phyloP scores from a whole-genome alignment of 1,284 basidiomycete species.

The Ganoderma lingzhi region DNA sequence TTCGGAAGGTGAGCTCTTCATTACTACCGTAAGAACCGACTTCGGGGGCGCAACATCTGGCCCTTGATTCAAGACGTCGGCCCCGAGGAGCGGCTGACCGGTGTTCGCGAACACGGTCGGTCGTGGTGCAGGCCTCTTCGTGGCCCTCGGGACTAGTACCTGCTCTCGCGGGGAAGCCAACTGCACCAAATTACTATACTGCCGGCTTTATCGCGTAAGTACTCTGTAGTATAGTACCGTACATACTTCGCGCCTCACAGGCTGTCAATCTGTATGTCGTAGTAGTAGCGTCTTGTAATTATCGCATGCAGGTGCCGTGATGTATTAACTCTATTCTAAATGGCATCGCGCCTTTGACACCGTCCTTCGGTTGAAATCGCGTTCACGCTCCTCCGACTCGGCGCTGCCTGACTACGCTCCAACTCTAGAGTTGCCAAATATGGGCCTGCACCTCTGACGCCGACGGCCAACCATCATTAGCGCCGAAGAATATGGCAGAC shows the following conservation, averaged over 20 bases:
- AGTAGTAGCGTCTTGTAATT: too few relatives aligned
- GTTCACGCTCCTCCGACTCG: too few relatives aligned
- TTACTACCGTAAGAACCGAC: constrained; percentile 9
- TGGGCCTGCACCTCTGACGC: background rate
- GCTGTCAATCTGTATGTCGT: too few relatives aligned
- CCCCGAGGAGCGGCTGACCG: constrained; percentile 19
- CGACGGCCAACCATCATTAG: background rate
- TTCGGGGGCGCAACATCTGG: constrained; percentile 14
- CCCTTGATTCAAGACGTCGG: constrained; percentile 20
- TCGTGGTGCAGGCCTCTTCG: constrained; percentile 25
- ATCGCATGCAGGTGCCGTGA: too few relatives aligned
- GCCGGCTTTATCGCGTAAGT: too few relatives aligned
- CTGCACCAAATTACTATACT: constrained; percentile 10
- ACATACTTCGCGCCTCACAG: too few relatives aligned
- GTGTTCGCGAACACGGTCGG: constrained; percentile 3
- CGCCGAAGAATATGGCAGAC: background rate
- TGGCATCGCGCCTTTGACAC: too few relatives aligned
- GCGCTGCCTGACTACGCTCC: background rate
- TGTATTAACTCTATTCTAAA: too few relatives aligned
- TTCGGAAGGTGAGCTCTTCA: too few relatives aligned
- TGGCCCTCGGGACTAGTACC: constrained; percentile 29
- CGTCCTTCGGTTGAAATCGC: too few relatives aligned
- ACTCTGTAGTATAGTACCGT: too few relatives aligned
- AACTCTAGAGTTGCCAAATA: constrained; percentile 1
- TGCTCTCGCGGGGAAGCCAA: constrained; percentile 22